Evolutionary conservation across 768 basidiomycete genomes (phyloP).

Genomic region (Rickenella mellea): DNA sequence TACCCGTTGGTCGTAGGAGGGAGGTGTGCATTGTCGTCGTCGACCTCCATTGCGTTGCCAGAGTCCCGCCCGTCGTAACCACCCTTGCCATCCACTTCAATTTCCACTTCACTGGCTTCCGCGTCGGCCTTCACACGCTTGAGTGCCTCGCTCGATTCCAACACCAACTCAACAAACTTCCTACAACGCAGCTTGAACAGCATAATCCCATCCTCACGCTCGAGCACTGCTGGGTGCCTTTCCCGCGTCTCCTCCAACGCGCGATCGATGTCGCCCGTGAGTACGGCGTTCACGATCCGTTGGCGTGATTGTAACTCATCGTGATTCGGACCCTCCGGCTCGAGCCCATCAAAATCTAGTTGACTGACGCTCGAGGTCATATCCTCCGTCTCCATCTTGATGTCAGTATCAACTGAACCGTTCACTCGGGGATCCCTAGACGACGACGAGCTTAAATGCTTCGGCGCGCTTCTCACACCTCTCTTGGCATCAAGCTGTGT

Average conservation of each 20-base stretch:
- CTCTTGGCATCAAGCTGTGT: conserved; percentile 30
- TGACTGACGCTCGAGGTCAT: conserved; percentile 3
- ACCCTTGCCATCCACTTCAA: conserved; percentile 11
- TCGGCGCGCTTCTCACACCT: conserved; percentile 3
- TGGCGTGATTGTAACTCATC: conserved; percentile 59
- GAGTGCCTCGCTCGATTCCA: conserved; percentile 62
- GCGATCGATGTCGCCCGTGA: conserved; percentile 60
- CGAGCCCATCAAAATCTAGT: background rate
- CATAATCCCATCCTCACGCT: conserved; percentile 59
- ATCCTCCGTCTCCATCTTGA: conserved; percentile 5
- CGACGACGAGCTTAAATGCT: background rate
- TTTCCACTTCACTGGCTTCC: conserved; percentile 10
- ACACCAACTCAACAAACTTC: conserved; percentile 75
- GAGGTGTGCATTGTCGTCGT: conserved; percentile 29
- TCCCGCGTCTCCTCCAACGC: conserved; percentile 47
- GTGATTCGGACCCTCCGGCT: conserved; percentile 18
- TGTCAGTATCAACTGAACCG: conserved; percentile 3
- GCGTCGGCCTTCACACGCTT: conserved; percentile 40
- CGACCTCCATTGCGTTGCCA: conserved; percentile 47
- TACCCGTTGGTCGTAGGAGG: conserved; percentile 5
- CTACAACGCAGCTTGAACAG: conserved; percentile 77
- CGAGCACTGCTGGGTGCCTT: conserved; percentile 57
- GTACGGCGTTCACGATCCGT: conserved; percentile 60
- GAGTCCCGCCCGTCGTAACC: conserved; percentile 13
- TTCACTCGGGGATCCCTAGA: background rate